These are phyloP conservation scores for Peziza echinospora DNA, from an alignment of 495 filamentous ascomycete genomes.

Conservation along the genomic window DNA sequence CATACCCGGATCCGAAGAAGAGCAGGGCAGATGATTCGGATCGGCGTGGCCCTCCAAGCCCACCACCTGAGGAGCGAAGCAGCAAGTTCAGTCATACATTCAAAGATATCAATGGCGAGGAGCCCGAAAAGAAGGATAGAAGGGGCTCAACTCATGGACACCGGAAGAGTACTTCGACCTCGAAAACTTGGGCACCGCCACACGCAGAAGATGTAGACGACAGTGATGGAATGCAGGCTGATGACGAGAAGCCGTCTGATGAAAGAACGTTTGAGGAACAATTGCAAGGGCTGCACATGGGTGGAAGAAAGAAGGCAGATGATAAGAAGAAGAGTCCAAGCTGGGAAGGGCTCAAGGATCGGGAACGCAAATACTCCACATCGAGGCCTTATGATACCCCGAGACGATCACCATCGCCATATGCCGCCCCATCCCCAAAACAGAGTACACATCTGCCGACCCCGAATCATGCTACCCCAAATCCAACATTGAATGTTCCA, in stretches of 20 bases:
- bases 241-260: neutral
- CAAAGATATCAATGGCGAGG: too few relatives aligned
- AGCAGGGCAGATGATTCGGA: too few relatives aligned
- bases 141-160: too few relatives aligned
- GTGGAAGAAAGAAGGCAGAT: neutral
- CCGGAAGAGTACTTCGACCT: neutral
- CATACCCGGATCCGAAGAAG: too few relatives aligned
- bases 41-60: too few relatives aligned
- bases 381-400: neutral
- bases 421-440: too few relatives aligned
- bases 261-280: neutral
- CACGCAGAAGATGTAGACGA: neutral
- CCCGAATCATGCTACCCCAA: too few relatives aligned
- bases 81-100: too few relatives aligned
- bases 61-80: too few relatives aligned
- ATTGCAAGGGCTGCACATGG: neutral
- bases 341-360: neutral
- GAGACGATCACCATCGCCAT: neutral
- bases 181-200: neutral
- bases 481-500: too few relatives aligned
- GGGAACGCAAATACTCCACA: neutral
- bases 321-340: neutral
- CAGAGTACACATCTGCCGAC: too few relatives aligned
- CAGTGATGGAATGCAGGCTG: neutral
- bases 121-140: too few relatives aligned